These are phyloP conservation scores for Saccharomycopsis olivae DNA, from an alignment of 805 yeast genomes.

Conservation along the genomic window DNA sequence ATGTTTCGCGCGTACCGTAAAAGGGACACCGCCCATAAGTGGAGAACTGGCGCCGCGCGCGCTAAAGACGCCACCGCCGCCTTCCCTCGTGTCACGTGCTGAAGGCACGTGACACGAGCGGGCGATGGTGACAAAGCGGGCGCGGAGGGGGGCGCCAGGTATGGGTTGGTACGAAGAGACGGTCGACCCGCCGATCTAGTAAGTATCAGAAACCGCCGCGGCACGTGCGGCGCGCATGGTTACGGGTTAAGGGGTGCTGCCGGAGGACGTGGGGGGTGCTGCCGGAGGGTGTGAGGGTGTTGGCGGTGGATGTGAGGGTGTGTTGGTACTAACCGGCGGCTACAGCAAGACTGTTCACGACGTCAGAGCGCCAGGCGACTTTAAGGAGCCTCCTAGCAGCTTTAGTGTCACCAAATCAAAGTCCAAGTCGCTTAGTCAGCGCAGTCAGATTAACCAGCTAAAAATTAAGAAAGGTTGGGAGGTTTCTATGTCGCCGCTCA, in stretches of 20 bases:
- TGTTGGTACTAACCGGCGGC: too few relatives aligned
- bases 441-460: constrained; percentile 21
- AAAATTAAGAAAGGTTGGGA: constrained; percentile 75
- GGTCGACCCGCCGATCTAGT: constrained; percentile 11
- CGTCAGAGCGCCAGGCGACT: constrained; percentile 5
- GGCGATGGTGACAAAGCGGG: background rate
- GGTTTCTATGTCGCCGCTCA: constrained; percentile 71
- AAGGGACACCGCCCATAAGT: constrained; percentile 33
- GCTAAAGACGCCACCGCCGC: too few relatives aligned
- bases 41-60: too few relatives aligned
- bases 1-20: constrained; percentile 56
- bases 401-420: constrained; percentile 8
- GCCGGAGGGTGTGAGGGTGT: too few relatives aligned
- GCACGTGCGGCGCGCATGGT: too few relatives aligned
- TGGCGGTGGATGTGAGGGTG: too few relatives aligned
- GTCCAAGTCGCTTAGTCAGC: background rate
- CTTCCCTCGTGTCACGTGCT: too few relatives aligned
- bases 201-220: constrained; percentile 1
- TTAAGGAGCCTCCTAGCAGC: constrained; percentile 3
- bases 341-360: constrained; percentile 11
- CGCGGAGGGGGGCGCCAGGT: background rate
- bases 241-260: too few relatives aligned
- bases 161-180: constrained; percentile 8
- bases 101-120: background rate
- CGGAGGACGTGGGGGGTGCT: too few relatives aligned